These are phyloP conservation scores for Dendrothele bispora DNA, from an alignment of 768 basidiomycete species.

Conservation along the genomic window DNA sequence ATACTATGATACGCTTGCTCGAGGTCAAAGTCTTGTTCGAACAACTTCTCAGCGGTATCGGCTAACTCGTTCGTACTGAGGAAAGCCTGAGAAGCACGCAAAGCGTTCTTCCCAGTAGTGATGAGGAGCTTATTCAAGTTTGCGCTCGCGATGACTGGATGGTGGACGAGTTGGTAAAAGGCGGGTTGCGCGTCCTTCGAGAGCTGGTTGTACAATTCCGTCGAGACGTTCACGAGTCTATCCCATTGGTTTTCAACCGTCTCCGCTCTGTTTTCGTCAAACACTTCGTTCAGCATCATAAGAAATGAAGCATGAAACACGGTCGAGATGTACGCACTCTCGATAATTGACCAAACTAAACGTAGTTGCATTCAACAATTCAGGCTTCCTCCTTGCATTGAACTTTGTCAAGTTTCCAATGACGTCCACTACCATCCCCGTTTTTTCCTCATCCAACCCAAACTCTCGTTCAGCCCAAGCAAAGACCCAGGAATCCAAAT, in stretches of 20 bases:
- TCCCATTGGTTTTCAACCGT: slow-evolving; percentile 52
- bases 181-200: slow-evolving; percentile 47
- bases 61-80: slow-evolving; percentile 61
- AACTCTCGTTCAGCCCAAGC: slow-evolving; percentile 70
- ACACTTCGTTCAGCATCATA: background rate
- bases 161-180: slow-evolving; percentile 73
- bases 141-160: slow-evolving; percentile 58
- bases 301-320: background rate
- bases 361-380: slow-evolving; percentile 60
- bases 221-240: slow-evolving; percentile 46
- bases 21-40: slow-evolving; percentile 61
- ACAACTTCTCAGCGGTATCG: slow-evolving; percentile 52
- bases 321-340: slow-evolving; percentile 49
- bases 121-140: slow-evolving; percentile 61
- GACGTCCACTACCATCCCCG: slow-evolving; percentile 47
- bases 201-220: slow-evolving; percentile 54
- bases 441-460: slow-evolving; percentile 38
- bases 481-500: slow-evolving; percentile 51
- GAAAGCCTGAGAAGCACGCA: slow-evolving; percentile 63
- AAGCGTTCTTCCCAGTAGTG: slow-evolving; percentile 57
- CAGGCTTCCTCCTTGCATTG: slow-evolving; percentile 64
- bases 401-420: slow-evolving; percentile 55
- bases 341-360: slow-evolving; percentile 67
- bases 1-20: slow-evolving; percentile 61
- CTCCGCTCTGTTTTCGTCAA: slow-evolving; percentile 66